These are phyloP conservation scores for Ramicandelaber brevisporus DNA, from an alignment of 192 early-diverging fungal species.

Conservation along the genomic window DNA sequence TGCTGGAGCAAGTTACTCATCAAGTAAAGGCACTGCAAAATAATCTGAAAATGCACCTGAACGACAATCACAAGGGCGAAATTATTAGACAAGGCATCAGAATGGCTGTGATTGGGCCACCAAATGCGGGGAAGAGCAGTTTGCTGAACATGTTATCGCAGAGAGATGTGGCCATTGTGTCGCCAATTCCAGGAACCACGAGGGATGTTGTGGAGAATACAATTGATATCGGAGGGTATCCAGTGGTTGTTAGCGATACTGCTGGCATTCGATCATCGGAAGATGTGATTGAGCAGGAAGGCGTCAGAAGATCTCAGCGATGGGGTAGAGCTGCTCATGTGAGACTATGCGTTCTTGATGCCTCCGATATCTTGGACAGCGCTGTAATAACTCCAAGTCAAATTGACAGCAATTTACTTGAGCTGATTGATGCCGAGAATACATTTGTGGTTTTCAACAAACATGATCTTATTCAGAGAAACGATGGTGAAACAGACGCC, in stretches of 20 bases:
- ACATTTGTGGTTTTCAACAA: neutral
- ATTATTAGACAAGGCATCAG: conserved; percentile 43
- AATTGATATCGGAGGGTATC: conserved; percentile 46
- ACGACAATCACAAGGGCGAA: conserved; percentile 39
- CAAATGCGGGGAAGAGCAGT: conserved; percentile 56
- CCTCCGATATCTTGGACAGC: neutral
- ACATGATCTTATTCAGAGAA: no score
- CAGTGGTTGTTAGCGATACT: conserved; percentile 45
- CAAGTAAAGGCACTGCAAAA: conserved; percentile 1
- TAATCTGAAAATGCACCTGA: conserved; percentile 16
- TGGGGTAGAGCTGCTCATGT: conserved; percentile 24
- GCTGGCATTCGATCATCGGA: conserved; percentile 30
- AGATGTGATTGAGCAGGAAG: conserved; percentile 40
- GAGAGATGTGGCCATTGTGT: conserved; percentile 49
- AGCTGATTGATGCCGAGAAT: neutral
- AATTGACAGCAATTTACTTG: neutral
- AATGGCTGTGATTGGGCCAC: conserved; percentile 42
- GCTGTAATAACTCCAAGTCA: neutral
- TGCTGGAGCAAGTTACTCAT: conserved; percentile 6
- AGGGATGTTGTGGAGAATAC: conserved; percentile 48
- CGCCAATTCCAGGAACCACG: conserved; percentile 46
- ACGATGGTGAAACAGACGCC: neutral
- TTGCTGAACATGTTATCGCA: conserved; percentile 40
- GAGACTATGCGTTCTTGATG: conserved; percentile 32
- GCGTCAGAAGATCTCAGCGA: conserved; percentile 29